Evolutionary conservation across 2,329 filamentous ascomycete species (phyloP), one percentile per base, ranked within the genome.

Genomic region (Bipolaris sorokiniana): DNA sequence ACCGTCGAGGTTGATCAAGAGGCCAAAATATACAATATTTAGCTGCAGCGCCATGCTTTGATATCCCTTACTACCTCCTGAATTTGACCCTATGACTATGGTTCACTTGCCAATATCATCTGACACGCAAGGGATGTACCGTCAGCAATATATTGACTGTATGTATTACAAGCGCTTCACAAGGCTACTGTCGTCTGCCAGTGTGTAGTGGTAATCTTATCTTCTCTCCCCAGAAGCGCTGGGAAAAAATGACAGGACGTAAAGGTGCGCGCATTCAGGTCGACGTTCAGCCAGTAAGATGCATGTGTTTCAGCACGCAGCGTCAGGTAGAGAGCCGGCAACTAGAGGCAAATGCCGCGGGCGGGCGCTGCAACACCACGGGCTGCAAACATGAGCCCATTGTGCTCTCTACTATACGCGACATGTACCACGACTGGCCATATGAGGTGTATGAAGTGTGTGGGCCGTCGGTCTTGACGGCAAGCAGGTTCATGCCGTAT

Each of bases 241-340:
- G 47, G 48, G 50, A 16, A 47, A 52, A 37, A 58, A 51, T 54
- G 55, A 37, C 46, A 33, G 15, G 28, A 31, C 3, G 48, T 38
- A 38, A 38, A 7, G 46, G 18, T 9, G 16, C 48, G 51, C 45
- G 54, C 23, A 40, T 52, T 31, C 44, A 50, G 23, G 22, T 51
- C 48, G 53, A 28, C 36, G 13, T 48, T 59, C 54, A 60, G 58
- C 61, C 56, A 67, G 87, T 82, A 61, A 81, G 79, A 40, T 94
- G 81, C 69, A 82, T 84, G 65, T 83, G 77, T 79, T 87, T 90
- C 91, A 90, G 94, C 23, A 80, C 78, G 52, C 80, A 77, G 74
- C 85, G 84, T 63, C 60, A 37, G 50, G 45, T 54, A 37, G 33
- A 15, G 28, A 10, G 40, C 47, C 52, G 44, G 47, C 45, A 54